Conservation (phyloP, 225 moss, liverwort and hornwort species). For the Pseudisothecium myosuroides region DNA sequence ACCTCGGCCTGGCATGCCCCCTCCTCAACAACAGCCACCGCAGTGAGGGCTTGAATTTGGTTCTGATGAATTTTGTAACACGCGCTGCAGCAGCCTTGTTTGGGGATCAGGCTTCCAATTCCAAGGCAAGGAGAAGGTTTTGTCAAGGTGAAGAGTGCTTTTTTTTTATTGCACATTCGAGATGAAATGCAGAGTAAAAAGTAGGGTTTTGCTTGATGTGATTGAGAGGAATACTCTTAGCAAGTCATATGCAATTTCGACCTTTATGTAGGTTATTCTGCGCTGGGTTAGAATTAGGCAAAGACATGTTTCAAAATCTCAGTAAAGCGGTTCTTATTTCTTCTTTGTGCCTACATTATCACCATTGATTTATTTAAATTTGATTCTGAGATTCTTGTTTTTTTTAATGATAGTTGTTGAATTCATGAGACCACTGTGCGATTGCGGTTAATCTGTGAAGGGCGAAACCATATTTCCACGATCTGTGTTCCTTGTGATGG, state of each 20-base stretch:
- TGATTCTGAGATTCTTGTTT: background rate
- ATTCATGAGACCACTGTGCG: background rate
- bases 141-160: background rate
- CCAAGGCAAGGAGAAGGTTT: background rate
- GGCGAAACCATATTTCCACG: background rate
- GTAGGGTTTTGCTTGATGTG: background rate
- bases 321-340: background rate
- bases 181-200: background rate
- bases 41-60: background rate
- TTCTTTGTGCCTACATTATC: background rate
- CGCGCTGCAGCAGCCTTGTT: background rate
- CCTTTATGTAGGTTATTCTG: background rate
- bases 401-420: background rate
- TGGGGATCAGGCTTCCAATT: background rate
- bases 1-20: slow-evolving; percentile 87
- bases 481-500: background rate
- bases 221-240: background rate
- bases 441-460: background rate
- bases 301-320: background rate
- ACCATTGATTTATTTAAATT: background rate
- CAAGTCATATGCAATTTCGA: background rate
- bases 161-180: background rate
- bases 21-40: slow-evolving; percentile 55
- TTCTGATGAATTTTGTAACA: background rate
- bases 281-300: background rate